These are phyloP conservation scores for Nothomitra cinnamomea DNA, from an alignment of 2,329 filamentous ascomycete species.

Conservation along the genomic window DNA sequence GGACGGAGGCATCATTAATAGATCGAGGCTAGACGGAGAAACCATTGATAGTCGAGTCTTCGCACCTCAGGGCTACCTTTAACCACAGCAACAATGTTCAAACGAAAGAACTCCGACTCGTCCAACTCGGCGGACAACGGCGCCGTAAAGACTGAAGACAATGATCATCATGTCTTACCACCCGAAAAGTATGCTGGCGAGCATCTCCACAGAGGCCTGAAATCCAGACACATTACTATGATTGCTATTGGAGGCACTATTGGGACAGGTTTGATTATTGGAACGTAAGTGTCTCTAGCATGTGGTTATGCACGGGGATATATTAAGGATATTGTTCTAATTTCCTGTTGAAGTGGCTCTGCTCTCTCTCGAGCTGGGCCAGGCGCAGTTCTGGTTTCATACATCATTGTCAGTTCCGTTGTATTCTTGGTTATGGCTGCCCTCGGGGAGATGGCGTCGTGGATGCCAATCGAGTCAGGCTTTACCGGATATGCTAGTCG, in stretches of 20 bases:
- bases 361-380: constrained; percentile 33
- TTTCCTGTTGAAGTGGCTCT: constrained; percentile 18
- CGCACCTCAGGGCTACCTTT: too few relatives aligned
- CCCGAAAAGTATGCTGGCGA: neutral
- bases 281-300: constrained; percentile 29
- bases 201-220: constrained; percentile 33
- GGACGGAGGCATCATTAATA: too few relatives aligned
- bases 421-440: constrained; percentile 71
- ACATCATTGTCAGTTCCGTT: constrained; percentile 49
- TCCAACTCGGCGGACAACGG: neutral
- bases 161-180: neutral
- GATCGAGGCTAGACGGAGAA: too few relatives aligned
- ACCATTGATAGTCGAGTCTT: too few relatives aligned
- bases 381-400: constrained; percentile 53
- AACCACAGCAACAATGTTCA: too few relatives aligned
- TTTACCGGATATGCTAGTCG: constrained; percentile 69
- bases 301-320: neutral
- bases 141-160: neutral
- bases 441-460: constrained; percentile 72
- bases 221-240: constrained; percentile 40
- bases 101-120: too few relatives aligned
- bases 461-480: constrained; percentile 59
- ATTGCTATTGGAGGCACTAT: constrained; percentile 61
- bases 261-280: constrained; percentile 58
- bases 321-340: constrained; percentile 3